Evolutionary conservation across 768 basidiomycete genomes (phyloP).

Genomic region (Clitopilus hobsonii): DNA sequence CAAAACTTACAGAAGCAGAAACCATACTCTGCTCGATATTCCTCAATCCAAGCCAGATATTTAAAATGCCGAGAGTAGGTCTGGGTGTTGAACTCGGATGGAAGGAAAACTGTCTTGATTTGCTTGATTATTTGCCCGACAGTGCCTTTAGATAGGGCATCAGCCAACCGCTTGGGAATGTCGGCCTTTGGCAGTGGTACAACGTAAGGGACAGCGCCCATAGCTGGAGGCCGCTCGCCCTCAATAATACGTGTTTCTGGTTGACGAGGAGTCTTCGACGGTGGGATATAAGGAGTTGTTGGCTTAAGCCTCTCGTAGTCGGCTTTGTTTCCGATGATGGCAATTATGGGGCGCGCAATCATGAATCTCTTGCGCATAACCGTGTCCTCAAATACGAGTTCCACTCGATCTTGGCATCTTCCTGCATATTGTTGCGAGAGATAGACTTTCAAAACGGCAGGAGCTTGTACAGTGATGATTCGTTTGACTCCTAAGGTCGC

Average conservation of each 20-base stretch:
- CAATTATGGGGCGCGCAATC: slow-evolving; percentile 41
- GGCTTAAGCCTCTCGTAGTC: slow-evolving; percentile 45
- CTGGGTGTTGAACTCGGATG: slow-evolving; percentile 26
- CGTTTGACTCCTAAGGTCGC: slow-evolving; percentile 10
- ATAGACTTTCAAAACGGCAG: slow-evolving; percentile 24
- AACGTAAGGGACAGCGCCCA: slow-evolving; percentile 38
- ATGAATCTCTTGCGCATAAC: slow-evolving; percentile 38
- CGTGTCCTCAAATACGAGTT: slow-evolving; percentile 46
- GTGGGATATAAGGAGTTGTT: slow-evolving; percentile 40
- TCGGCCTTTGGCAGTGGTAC: slow-evolving; percentile 29
- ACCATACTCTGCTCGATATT: slow-evolving; percentile 23
- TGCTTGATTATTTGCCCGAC: slow-evolving; percentile 21
- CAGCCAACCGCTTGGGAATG: slow-evolving; percentile 32
- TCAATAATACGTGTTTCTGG: slow-evolving; percentile 31
- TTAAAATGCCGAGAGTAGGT: slow-evolving; percentile 46
- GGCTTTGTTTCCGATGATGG: slow-evolving; percentile 38
- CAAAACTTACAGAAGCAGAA: background rate
- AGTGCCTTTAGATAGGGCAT: slow-evolving; percentile 24
- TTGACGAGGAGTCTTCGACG: slow-evolving; percentile 17
- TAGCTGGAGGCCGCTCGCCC: slow-evolving; percentile 36
- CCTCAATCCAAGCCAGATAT: slow-evolving; percentile 42
- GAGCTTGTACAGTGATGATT: slow-evolving; percentile 15
- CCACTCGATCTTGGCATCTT: slow-evolving; percentile 47
- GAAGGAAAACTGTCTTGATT: slow-evolving; percentile 33
- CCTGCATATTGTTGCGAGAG: slow-evolving; percentile 36